A percentile compares a stretch with the other conserved stretches of the same genome.
phyloP scores from a whole-genome alignment of 2,329 filamentous ascomycete genomes.

The Rugonectria rugulosa region DNA sequence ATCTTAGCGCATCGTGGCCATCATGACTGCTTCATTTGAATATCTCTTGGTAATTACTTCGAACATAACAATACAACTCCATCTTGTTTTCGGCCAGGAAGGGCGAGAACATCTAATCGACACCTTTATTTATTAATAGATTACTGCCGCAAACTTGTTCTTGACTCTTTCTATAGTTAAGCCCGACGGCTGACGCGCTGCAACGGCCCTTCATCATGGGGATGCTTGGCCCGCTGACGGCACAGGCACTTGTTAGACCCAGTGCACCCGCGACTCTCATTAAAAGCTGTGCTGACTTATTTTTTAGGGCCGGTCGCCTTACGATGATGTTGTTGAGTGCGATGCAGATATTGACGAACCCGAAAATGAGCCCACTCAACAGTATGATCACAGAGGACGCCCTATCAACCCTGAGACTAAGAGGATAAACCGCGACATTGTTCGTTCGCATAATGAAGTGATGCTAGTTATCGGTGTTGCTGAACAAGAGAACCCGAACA shows the following conservation, averaged over 20 bases:
- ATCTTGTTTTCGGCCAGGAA: neutral
- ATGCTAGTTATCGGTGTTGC: constrained; percentile 70
- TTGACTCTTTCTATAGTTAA: neutral
- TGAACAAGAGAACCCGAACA: constrained; percentile 59
- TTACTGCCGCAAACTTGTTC: neutral
- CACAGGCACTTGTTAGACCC: constrained; percentile 60
- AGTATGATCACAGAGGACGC: constrained; percentile 64
- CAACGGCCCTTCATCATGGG: constrained; percentile 52
- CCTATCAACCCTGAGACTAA: constrained; percentile 63
- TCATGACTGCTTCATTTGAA: no score
- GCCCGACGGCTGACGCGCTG: constrained; percentile 13
- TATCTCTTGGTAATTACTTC: no score
- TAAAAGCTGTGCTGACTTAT: constrained; percentile 11
- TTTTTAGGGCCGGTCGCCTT: constrained; percentile 64
- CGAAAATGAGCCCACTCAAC: constrained; percentile 48
- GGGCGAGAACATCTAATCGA: neutral
- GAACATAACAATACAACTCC: neutral
- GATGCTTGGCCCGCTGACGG: constrained; percentile 63
- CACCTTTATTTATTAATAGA: neutral
- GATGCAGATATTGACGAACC: constrained; percentile 53
- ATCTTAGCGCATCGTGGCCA: neutral
- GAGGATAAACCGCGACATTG: constrained; percentile 62
- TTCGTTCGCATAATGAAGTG: constrained; percentile 68
- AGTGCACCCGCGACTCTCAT: neutral
- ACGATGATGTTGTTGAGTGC: constrained; percentile 63